phyloP scores from a whole-genome alignment of 2,329 filamentous ascomycete species.

The Diaporthe sp. region DNA sequence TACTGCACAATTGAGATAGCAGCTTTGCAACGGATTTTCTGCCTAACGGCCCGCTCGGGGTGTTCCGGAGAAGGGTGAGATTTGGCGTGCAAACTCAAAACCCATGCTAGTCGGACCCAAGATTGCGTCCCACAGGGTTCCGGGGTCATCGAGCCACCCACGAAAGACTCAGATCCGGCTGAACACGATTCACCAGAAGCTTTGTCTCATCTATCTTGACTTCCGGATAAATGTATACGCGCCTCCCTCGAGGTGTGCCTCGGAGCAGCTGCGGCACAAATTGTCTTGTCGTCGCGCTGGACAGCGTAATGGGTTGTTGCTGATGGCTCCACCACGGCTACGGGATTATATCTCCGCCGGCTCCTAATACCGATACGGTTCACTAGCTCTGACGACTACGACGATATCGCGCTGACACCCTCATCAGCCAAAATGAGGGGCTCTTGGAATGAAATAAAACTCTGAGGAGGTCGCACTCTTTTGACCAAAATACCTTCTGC shows the following conservation, averaged over 20 bases:
- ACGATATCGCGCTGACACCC: not conserved
- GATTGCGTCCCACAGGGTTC: not conserved
- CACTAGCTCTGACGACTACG: not conserved
- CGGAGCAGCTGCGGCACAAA: not conserved
- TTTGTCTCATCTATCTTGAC: not conserved
- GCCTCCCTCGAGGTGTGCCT: accelerated
- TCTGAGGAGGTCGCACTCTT: not conserved
- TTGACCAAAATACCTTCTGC: not conserved
- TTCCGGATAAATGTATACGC: not conserved
- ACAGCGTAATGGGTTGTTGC: not conserved
- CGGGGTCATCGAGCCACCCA: not conserved
- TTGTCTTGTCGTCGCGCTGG: not conserved
- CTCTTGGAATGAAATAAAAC: not conserved
- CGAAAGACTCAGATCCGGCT: not conserved
- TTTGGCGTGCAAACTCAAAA: not conserved
- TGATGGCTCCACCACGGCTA: not conserved
- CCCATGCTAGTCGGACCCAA: not conserved
- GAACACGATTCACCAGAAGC: not conserved
- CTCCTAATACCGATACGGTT: not conserved
- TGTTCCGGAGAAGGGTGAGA: not conserved
- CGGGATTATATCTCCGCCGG: constrained; percentile 8
- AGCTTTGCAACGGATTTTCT: not conserved
- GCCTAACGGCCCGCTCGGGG: not conserved
- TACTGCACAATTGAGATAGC: not conserved
- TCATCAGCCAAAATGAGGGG: not conserved